phyloP scores from a whole-genome alignment of 441 rosid genomes.

The Adansonia madagascariensis region DNA sequence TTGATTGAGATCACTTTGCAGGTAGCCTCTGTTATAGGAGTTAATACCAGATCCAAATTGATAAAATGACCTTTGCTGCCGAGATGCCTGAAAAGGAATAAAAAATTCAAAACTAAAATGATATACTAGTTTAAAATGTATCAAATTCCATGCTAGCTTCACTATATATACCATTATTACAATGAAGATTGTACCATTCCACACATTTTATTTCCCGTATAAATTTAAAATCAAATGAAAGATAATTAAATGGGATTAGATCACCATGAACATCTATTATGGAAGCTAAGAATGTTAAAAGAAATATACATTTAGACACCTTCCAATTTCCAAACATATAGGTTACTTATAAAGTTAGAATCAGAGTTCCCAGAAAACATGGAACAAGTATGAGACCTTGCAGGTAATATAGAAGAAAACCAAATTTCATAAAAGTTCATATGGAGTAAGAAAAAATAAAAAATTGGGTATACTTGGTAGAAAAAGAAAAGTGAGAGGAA shows the following conservation, averaged over 20 bases:
- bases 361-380: background rate
- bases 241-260: background rate
- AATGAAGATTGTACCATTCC: background rate
- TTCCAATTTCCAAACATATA: background rate
- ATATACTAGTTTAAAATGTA: background rate
- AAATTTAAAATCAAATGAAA: background rate
- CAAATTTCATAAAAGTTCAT: background rate
- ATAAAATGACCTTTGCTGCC: constrained; percentile 65
- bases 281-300: background rate
- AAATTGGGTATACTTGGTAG: too few relatives aligned
- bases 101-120: constrained; percentile 15
- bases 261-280: background rate
- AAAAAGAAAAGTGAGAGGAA: too few relatives aligned
- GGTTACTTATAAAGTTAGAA: background rate
- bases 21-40: constrained; percentile 53
- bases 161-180: background rate
- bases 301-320: background rate
- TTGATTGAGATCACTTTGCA: constrained; percentile 47
- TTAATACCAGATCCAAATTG: constrained; percentile 59
- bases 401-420: background rate
- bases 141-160: background rate
- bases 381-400: background rate
- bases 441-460: background rate
- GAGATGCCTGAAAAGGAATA: constrained; percentile 51
- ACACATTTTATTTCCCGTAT: background rate